Evolutionary conservation across 2,329 filamentous ascomycete genomes (phyloP).

Genomic region (Penicillium sp.): DNA sequence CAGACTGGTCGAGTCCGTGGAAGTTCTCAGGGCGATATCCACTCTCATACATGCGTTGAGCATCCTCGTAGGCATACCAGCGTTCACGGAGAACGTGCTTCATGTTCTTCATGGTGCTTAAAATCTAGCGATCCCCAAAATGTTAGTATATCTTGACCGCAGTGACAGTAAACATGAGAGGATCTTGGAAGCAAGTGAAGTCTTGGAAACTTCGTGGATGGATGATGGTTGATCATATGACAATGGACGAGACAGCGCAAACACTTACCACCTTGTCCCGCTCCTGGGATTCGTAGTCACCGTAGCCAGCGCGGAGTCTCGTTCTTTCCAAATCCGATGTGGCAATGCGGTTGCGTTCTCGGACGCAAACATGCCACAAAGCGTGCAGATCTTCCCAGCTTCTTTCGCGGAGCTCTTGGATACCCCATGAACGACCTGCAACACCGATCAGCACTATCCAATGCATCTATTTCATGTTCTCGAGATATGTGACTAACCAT

Average conservation of each 20-base stretch:
- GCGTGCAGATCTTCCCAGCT: conserved; percentile 91
- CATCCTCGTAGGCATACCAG: conserved; percentile 74
- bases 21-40: conserved; percentile 38
- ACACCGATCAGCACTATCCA: conserved; percentile 14
- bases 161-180: not conserved
- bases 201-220: not conserved
- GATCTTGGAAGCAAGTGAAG: not conserved
- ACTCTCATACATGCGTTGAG: conserved; percentile 37
- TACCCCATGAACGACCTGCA: conserved; percentile 74
- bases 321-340: conserved; percentile 72
- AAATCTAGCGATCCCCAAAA: conserved; percentile 57
- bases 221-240: not conserved
- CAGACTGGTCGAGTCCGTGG: conserved; percentile 20
- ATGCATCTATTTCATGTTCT: not conserved
- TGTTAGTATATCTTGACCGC: not conserved
- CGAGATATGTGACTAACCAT: conserved; percentile 54
- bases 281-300: conserved; percentile 64
- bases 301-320: conserved; percentile 71
- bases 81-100: conserved; percentile 84
- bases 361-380: conserved; percentile 92
- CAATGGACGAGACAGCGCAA: not conserved
- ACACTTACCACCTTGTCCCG: conserved; percentile 68
- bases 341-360: conserved; percentile 86
- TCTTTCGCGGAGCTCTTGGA: conserved; percentile 82
- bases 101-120: conserved; percentile 76